Conservation (phyloP, 345 rosid species). For the Barbarea vulgaris region DNA sequence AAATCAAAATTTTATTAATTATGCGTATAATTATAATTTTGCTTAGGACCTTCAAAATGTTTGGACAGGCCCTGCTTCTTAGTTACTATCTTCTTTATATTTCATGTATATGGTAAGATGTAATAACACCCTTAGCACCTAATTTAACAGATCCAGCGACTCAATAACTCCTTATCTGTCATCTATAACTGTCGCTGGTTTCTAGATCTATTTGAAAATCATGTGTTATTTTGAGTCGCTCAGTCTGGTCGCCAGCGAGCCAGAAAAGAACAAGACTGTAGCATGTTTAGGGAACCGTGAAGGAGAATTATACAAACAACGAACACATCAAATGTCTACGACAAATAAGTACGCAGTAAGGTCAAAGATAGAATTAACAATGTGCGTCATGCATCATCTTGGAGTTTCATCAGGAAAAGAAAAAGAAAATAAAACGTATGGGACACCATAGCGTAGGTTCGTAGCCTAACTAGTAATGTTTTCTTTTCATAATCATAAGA, state of each 20-base stretch:
- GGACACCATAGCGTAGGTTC: constrained; percentile 1
- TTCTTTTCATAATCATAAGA: background rate
- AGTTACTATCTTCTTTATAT: constrained; percentile 21
- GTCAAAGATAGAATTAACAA: constrained; percentile 7
- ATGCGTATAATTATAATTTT: no score
- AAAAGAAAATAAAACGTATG: constrained; percentile 7
- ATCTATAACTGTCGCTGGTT: no score
- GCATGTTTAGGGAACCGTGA: constrained; percentile 12
- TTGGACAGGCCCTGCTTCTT: no score
- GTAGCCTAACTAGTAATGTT: background rate
- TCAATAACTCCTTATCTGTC: no score
- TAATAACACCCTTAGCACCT: constrained; percentile 11
- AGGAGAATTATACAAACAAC: background rate
- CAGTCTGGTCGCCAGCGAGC: no score
- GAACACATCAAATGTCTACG: background rate
- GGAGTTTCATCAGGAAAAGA: constrained; percentile 2
- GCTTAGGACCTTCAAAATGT: no score
- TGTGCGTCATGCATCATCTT: constrained; percentile 27
- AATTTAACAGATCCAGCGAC: no score
- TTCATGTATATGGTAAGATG: constrained; percentile 23
- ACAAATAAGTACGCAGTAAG: constrained; percentile 5
- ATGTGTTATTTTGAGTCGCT: no score
- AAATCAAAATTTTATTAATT: no score
- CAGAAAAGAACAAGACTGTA: no score
- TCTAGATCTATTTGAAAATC: no score